Conservation (phyloP, 2,329 filamentous ascomycete species). For the Trichophyton verrucosum region DNA sequence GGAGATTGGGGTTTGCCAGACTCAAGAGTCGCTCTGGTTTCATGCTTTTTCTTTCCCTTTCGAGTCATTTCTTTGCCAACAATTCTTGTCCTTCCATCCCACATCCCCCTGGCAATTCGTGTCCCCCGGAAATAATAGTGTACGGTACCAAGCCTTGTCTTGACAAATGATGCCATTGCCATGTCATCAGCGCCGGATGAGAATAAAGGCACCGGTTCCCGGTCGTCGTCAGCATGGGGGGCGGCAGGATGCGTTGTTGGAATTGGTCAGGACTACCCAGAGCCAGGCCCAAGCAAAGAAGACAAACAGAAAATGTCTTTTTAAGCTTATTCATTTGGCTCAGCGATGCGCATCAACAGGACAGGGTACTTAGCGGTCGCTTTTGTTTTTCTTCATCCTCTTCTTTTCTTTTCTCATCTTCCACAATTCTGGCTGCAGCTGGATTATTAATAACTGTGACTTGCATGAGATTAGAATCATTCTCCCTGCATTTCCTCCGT, state of each 20-base stretch:
- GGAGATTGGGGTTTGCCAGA: too few relatives aligned
- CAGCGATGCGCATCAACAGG: not conserved
- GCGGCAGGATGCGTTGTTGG: not conserved
- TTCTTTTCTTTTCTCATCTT: not conserved
- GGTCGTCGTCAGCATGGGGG: not conserved
- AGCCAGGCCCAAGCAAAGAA: not conserved
- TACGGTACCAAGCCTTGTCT: not conserved
- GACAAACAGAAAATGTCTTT: slow-evolving; percentile 1
- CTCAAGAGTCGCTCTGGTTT: not conserved
- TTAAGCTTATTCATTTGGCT: slow-evolving; percentile 2
- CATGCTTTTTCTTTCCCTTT: not conserved
- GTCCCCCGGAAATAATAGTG: not conserved
- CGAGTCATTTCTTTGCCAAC: not conserved
- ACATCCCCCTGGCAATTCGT: not conserved
- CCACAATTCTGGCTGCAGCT: not conserved
- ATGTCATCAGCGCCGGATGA: not conserved
- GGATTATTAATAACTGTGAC: slow-evolving; percentile 2
- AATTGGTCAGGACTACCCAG: not conserved
- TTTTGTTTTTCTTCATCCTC: not conserved
- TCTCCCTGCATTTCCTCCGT: not conserved
- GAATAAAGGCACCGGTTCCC: not conserved
- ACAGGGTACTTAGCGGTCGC: not conserved
- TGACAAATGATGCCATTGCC: not conserved
- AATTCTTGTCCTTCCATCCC: not conserved
- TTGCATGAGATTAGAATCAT: not conserved